Evolutionary conservation across 352 stramenopile species (phyloP).

Genomic region (Phytophthora palmivora): DNA sequence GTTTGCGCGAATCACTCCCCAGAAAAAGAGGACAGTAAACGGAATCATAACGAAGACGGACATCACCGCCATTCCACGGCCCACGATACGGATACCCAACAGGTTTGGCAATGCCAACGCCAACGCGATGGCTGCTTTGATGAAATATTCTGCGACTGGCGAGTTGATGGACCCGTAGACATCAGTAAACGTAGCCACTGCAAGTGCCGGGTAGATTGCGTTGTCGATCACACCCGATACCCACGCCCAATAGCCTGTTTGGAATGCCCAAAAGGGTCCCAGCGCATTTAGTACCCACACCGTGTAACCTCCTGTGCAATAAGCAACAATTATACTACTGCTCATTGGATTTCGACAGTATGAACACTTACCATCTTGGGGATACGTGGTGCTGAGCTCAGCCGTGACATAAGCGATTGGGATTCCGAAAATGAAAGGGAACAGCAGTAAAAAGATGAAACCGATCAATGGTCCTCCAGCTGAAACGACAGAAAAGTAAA

Average conservation of each 20-base stretch:
- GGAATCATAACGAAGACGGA: slow-evolving; percentile 91
- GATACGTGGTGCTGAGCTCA: slow-evolving; percentile 92
- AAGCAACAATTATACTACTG: slow-evolving; percentile 8
- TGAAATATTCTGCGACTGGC: slow-evolving; percentile 42
- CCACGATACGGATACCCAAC: slow-evolving; percentile 65
- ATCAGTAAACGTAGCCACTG: slow-evolving; percentile 53
- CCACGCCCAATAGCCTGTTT: slow-evolving; percentile 86
- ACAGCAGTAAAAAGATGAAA: slow-evolving; percentile 86
- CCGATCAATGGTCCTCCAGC: slow-evolving; percentile 70
- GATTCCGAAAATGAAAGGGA: slow-evolving; percentile 91
- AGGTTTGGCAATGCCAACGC: slow-evolving; percentile 49
- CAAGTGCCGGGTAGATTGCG: slow-evolving; percentile 92
- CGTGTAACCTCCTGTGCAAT: slow-evolving; percentile 68
- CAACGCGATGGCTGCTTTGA: slow-evolving; percentile 56
- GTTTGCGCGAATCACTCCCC: slow-evolving; percentile 34
- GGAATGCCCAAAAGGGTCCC: slow-evolving; percentile 88
- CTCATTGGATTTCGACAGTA: not conserved
- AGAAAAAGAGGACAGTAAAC: slow-evolving; percentile 85
- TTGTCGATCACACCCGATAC: slow-evolving; percentile 92
- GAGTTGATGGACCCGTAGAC: slow-evolving; percentile 44
- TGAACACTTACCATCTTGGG: slow-evolving; percentile 59
- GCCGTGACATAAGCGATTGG: slow-evolving; percentile 93
- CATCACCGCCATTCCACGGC: slow-evolving; percentile 76
- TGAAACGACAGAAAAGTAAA: slow-evolving; percentile 12
- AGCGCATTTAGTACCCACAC: slow-evolving; percentile 94